Evolutionary conservation across 164 flowering plant genomes (phyloP).

Genomic region (Macadamia integrifolia): DNA sequence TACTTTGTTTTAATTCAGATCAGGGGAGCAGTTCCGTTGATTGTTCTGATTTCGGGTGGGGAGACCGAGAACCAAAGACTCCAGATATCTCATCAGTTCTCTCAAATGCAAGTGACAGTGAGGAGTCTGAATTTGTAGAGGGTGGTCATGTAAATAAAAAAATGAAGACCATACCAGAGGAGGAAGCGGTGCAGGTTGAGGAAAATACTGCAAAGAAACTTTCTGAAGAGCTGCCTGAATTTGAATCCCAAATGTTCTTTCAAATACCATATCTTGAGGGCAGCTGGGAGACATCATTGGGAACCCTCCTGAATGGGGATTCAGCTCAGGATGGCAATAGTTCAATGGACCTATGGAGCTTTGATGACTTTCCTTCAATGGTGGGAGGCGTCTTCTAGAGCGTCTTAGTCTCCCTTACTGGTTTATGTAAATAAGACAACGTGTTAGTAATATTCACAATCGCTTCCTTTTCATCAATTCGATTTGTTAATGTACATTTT

Average conservation of each 20-base stretch:
- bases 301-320: slow-evolving; percentile 52
- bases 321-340: slow-evolving; percentile 52
- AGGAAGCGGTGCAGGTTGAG: slow-evolving; percentile 20
- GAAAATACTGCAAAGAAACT: slow-evolving; percentile 30
- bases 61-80: background rate
- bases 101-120: background rate
- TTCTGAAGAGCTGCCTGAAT: slow-evolving; percentile 66
- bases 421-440: slow-evolving; percentile 51
- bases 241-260: slow-evolving; percentile 62
- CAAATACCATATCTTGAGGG: slow-evolving; percentile 64
- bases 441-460: slow-evolving; percentile 34
- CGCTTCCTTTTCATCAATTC: background rate
- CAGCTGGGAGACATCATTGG: slow-evolving; percentile 59
- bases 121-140: background rate
- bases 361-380: slow-evolving; percentile 58
- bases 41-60: background rate
- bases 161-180: background rate
- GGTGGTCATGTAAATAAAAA: background rate
- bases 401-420: slow-evolving; percentile 10
- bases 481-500: background rate
- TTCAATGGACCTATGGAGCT: slow-evolving; percentile 72
- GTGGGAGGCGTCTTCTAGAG: slow-evolving; percentile 48
- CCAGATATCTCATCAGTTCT: background rate
- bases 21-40: background rate
- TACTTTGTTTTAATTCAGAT: background rate